A percentile compares a stretch with the other conserved stretches of the same genome.
Evolutionary conservation across 768 basidiomycete species (phyloP).

Genomic region (Russula vinacea): DNA sequence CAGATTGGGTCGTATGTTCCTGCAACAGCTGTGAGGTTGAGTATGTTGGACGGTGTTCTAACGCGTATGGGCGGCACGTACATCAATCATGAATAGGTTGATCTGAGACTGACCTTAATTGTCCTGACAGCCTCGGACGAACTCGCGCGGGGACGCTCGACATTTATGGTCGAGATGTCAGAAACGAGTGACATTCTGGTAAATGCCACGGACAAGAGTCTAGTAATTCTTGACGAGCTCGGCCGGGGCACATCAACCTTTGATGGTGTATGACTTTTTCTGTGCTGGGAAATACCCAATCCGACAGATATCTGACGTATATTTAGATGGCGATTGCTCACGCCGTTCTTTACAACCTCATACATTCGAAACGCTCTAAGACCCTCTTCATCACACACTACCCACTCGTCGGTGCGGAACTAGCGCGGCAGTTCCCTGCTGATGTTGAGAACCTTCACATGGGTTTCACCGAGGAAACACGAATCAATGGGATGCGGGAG

Average conservation of each 20-base stretch:
- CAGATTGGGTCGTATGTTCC: constrained; percentile 96
- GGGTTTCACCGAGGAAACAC: constrained; percentile 68
- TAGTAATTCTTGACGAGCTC: constrained; percentile 89
- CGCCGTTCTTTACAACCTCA: constrained; percentile 72
- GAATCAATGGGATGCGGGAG: constrained; percentile 68
- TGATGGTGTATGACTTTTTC: constrained; percentile 56
- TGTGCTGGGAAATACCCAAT: background rate
- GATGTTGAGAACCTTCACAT: constrained; percentile 81
- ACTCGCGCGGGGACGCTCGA: constrained; percentile 79
- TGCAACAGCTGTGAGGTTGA: constrained; percentile 65
- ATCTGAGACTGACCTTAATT: constrained; percentile 12
- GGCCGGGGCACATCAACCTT: constrained; percentile 91
- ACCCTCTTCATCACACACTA: constrained; percentile 96
- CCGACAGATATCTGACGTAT: constrained; percentile 37
- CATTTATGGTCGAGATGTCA: constrained; percentile 96
- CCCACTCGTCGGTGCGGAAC: constrained; percentile 70
- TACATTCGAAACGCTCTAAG: constrained; percentile 56
- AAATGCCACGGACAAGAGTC: constrained; percentile 65
- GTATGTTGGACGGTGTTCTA: constrained; percentile 79
- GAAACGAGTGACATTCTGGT: constrained; percentile 90
- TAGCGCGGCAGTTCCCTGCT: constrained; percentile 56
- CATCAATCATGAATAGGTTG: background rate
- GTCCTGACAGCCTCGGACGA: constrained; percentile 72
- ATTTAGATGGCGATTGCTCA: constrained; percentile 80
- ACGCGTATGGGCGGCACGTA: constrained; percentile 84